Conservation (phyloP, 371 early-diverging fungal genomes). For the Mucor sp. region DNA sequence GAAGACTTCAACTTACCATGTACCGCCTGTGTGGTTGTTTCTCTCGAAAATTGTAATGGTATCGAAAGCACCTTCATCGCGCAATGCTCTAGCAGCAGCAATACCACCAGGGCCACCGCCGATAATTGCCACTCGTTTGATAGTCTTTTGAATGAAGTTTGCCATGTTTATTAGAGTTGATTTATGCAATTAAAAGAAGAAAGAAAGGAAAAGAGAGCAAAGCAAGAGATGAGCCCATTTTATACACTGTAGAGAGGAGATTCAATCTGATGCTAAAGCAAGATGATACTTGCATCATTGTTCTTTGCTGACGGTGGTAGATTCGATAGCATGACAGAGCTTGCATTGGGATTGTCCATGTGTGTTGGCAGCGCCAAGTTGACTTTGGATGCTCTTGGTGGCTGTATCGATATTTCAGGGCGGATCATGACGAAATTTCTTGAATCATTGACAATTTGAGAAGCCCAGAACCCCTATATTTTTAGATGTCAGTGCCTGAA, state of each 20-base stretch:
- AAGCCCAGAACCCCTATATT: constrained; percentile 10
- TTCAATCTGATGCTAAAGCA: neutral
- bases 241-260: neutral
- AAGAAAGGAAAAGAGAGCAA: neutral
- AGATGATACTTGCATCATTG: neutral
- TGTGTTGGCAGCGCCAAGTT: neutral
- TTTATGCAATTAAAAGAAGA: neutral
- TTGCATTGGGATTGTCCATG: neutral
- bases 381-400: neutral
- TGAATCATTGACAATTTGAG: neutral
- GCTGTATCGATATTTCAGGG: neutral
- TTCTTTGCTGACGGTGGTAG: neutral
- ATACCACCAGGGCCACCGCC: constrained; percentile 55
- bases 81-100: constrained; percentile 38
- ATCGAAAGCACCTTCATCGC: constrained; percentile 37
- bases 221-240: neutral
- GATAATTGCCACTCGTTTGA: constrained; percentile 45
- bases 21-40: constrained; percentile 41
- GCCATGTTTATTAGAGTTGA: neutral
- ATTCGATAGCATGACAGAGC: neutral
- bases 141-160: constrained; percentile 12
- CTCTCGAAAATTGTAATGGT: constrained; percentile 49
- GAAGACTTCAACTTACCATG: constrained; percentile 38
- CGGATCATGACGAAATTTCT: constrained; percentile 1
- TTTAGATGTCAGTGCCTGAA: no score